phyloP scores from a whole-genome alignment of 768 basidiomycete genomes.

The Mycena galopus region DNA sequence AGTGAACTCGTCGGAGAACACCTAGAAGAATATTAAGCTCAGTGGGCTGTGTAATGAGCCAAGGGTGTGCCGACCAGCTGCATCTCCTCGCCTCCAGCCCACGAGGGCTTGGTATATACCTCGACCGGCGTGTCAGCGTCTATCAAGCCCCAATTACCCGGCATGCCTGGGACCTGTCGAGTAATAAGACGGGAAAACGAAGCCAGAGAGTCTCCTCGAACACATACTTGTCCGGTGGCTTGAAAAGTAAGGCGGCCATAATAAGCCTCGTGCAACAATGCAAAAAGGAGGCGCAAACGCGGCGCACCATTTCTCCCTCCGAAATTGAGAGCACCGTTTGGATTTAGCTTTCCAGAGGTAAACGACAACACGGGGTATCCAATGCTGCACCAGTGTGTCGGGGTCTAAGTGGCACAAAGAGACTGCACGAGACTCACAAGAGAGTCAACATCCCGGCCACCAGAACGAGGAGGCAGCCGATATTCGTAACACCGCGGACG shows the following conservation, averaged over 20 bases:
- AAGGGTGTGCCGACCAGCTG: conserved; percentile 56
- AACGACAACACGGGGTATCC: conserved; percentile 53
- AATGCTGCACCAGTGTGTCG: conserved; percentile 38
- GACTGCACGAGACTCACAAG: conserved; percentile 17
- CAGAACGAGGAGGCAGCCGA: conserved; percentile 65
- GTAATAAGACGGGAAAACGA: conserved; percentile 16
- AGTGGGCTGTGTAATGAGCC: neutral
- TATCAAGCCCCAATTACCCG: conserved; percentile 63
- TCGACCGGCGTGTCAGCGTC: conserved; percentile 67
- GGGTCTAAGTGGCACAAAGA: neutral
- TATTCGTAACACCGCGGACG: conserved; percentile 75
- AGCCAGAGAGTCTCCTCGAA: conserved; percentile 53
- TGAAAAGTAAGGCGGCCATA: neutral
- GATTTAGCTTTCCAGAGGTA: conserved; percentile 42
- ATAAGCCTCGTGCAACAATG: no score
- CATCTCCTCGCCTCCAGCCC: conserved; percentile 57
- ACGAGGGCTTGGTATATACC: conserved; percentile 51
- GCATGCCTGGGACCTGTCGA: conserved; percentile 39
- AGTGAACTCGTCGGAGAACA: conserved; percentile 78
- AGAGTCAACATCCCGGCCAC: conserved; percentile 24
- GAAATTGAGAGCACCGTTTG: conserved; percentile 55
- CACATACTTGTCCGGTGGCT: conserved; percentile 34
- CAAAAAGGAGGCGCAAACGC: neutral
- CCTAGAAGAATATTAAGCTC: conserved; percentile 7
- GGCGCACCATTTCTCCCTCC: conserved; percentile 56